Evolutionary conservation across 2,329 filamentous ascomycete species (phyloP).

Genomic region (Cordyceps tenuipes): DNA sequence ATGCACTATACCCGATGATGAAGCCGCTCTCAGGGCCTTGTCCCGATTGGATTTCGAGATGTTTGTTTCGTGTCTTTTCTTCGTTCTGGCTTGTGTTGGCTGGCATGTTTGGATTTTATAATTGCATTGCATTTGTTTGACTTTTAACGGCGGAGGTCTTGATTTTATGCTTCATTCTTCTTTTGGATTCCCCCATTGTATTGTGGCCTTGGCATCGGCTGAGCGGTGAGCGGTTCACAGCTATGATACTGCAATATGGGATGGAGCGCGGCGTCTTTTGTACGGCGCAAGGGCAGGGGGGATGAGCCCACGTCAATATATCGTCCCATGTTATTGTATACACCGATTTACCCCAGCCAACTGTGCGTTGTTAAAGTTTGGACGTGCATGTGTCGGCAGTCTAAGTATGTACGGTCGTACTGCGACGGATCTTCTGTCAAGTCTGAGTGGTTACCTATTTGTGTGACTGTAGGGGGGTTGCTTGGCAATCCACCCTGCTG

Average conservation of each 20-base stretch:
- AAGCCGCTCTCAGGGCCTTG: not conserved
- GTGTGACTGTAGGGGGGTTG: too few species aligned
- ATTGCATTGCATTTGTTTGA: not conserved
- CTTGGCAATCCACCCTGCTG: too few species aligned
- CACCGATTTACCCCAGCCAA: too few species aligned
- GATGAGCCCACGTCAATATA: not conserved
- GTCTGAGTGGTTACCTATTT: too few species aligned
- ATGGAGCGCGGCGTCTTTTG: not conserved
- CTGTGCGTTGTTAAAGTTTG: too few species aligned
- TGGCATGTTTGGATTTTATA: not conserved
- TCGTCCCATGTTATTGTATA: not conserved
- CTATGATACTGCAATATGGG: not conserved
- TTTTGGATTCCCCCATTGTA: not conserved
- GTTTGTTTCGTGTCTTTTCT: not conserved
- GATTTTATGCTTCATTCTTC: not conserved
- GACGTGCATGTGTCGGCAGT: too few species aligned
- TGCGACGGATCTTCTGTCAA: too few species aligned
- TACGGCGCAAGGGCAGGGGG: not conserved
- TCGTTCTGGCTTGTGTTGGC: not conserved
- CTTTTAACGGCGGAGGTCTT: not conserved
- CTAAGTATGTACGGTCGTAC: too few species aligned
- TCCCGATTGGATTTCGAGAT: not conserved
- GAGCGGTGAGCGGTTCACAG: not conserved
- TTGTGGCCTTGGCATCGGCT: not conserved
- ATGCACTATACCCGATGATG: not conserved